Evolutionary conservation across 371 early-diverging fungal species (phyloP).

Genomic region (Circinella minor): DNA sequence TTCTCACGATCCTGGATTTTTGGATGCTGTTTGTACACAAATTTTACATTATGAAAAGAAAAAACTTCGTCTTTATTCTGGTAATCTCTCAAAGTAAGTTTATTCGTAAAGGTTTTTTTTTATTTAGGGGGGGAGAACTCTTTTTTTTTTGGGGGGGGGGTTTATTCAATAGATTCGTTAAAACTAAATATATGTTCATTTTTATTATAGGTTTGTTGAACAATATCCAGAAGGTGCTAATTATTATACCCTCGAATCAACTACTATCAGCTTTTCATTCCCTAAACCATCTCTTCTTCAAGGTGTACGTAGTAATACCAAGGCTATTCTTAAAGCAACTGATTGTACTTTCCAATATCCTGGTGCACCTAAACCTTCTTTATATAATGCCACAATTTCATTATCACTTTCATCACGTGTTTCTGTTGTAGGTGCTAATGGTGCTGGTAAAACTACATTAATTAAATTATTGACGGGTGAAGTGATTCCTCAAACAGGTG

Average conservation of each 20-base stretch:
- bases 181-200: neutral
- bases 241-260: conserved; percentile 75
- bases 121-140: neutral
- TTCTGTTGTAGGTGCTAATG: conserved; percentile 81
- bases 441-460: conserved; percentile 88
- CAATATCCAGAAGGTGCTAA: conserved; percentile 62
- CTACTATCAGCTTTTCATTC: conserved; percentile 74
- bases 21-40: conserved; percentile 84
- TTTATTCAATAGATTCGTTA: too few species aligned
- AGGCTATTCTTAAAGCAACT: conserved; percentile 77
- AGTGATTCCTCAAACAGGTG: conserved; percentile 64
- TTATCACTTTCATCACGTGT: conserved; percentile 80
- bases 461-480: conserved; percentile 84
- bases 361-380: conserved; percentile 62
- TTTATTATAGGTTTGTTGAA: conserved; percentile 49
- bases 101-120: neutral
- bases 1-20: conserved; percentile 98
- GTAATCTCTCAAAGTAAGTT: conserved; percentile 64
- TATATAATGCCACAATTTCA: conserved; percentile 64
- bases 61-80: conserved; percentile 71
- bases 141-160: too few species aligned
- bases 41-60: conserved; percentile 81
- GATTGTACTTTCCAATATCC: conserved; percentile 74
- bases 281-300: conserved; percentile 77
- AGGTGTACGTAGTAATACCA: conserved; percentile 77